Base-by-base conservation (phyloP, 202 grass and related monocot genomes). In the Digitaria exilis region DNA sequence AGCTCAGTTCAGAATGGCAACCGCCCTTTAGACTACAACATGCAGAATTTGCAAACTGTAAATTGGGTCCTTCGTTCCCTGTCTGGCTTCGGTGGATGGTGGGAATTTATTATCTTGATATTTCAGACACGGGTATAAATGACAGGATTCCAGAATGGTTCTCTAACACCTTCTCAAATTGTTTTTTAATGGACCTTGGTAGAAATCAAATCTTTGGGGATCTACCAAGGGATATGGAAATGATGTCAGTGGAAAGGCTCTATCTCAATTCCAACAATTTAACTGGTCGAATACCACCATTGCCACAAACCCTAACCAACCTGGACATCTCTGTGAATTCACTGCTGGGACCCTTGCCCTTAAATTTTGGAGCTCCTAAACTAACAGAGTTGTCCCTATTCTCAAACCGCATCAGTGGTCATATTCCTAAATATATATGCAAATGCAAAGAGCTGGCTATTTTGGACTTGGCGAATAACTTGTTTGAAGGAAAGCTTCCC, bases 101-200 rank as follows among this genome's bases (percentile, higher is more conserved):
- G 5, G n/a, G 26, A 18, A 15, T 89, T 2, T 0, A 4, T 17
- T 0, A 0, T 0, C 68, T 92, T 18, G 74, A 83, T 48, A 37
- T 92, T 7, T 76, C 75, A 2, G 9, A 1, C 3, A 58, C 83
- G 0, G 15, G 44, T 13, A 76, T 92, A 52, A 10, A 13, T 2
- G 83, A 56, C 32, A 8, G 8, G 4, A 2, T 92, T 22, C 87
- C 87, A 42, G 7, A 82, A 3, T 93, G 87, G 90, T 79, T 93
- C 22, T 73, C 22, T 24, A 51, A 7, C 0, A 13, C 79, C 21
- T 50, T 84, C 41, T 62, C 65, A 0, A 68, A 34, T 1, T n/a
- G 5, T 4, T 0, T 0, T 3, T 0, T 3, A 14, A 12, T 87
- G 5, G n/a, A 65, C 16, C 16, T 87, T 4, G 84, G 41, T 2